phyloP scores from a whole-genome alignment of 805 yeast genomes.

The Debaryomyces castellii region DNA sequence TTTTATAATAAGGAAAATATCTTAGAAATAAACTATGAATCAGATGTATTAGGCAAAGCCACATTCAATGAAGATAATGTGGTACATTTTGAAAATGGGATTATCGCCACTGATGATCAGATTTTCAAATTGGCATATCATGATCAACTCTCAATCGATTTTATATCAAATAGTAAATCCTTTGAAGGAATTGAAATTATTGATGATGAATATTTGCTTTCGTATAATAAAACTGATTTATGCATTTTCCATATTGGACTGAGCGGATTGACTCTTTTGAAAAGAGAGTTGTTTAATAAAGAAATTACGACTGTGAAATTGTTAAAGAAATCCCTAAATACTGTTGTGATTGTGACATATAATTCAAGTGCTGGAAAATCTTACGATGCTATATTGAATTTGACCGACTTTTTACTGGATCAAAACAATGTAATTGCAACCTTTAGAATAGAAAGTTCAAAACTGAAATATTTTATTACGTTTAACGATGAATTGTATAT shows the following conservation, averaged over 20 bases:
- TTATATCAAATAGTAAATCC: not conserved
- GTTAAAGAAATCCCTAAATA: not conserved
- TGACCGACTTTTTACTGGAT: not conserved
- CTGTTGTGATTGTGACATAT: not conserved
- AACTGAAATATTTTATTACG: not conserved
- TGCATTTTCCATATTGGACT: not conserved
- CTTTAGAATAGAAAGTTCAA: not conserved
- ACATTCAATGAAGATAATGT: conserved; percentile 12
- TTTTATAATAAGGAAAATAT: conserved; percentile 7
- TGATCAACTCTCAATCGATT: not conserved
- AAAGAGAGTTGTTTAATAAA: not conserved
- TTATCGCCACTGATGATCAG: conserved; percentile 9
- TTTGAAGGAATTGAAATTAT: not conserved
- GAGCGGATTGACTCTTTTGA: not conserved
- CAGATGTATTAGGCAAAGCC: not conserved
- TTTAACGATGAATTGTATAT: not conserved
- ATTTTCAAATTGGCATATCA: conserved; percentile 1
- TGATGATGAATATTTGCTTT: not conserved
- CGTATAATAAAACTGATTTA: not conserved
- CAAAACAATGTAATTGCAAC: not conserved
- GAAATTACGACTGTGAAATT: not conserved
- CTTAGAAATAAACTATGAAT: conserved; percentile 7
- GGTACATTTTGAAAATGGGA: conserved; percentile 9
- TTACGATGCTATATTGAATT: not conserved
- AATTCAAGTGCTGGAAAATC: not conserved